These are phyloP conservation scores for Flaveria linearis DNA, from an alignment of 129 eudicot species.

Conservation along the genomic window DNA sequence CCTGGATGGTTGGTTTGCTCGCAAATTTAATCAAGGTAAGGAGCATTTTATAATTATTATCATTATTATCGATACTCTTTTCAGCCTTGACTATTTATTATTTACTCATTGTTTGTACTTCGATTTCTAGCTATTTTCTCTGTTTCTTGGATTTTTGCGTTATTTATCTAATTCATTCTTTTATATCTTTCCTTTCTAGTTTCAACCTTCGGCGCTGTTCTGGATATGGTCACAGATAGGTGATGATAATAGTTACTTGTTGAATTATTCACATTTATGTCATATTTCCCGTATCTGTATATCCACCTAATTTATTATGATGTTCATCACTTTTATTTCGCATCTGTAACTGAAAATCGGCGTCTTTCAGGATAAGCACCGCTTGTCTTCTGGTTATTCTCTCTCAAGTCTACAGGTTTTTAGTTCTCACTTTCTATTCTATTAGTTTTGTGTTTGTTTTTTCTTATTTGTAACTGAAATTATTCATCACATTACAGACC, in stretches of 20 bases:
- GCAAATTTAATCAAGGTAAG: conserved; percentile 94
- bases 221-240: conserved; percentile 99
- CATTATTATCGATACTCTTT: not conserved
- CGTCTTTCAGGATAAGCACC: conserved; percentile 79
- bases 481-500: conserved; percentile 58
- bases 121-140: conserved; percentile 1
- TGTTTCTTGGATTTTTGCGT: not conserved
- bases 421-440: not conserved
- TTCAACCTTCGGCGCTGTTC: conserved; percentile 94
- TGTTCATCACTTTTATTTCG: conserved; percentile 11
- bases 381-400: conserved; percentile 92
- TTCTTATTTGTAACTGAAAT: not conserved
- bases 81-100: not conserved
- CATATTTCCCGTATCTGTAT: conserved; percentile 2
- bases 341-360: conserved; percentile 21
- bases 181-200: conserved; percentile 46
- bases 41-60: conserved; percentile 13
- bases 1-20: conserved; percentile 99
- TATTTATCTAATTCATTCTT: conserved; percentile 19
- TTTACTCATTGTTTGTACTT: not conserved
- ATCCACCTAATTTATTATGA: conserved; percentile 10
- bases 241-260: conserved; percentile 21
- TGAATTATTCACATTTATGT: not conserved
- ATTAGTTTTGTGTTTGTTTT: not conserved
- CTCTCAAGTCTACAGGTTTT: conserved; percentile 87